These are phyloP conservation scores for Cercospora sesami DNA, from an alignment of 2,329 filamentous ascomycete genomes.

Conservation along the genomic window DNA sequence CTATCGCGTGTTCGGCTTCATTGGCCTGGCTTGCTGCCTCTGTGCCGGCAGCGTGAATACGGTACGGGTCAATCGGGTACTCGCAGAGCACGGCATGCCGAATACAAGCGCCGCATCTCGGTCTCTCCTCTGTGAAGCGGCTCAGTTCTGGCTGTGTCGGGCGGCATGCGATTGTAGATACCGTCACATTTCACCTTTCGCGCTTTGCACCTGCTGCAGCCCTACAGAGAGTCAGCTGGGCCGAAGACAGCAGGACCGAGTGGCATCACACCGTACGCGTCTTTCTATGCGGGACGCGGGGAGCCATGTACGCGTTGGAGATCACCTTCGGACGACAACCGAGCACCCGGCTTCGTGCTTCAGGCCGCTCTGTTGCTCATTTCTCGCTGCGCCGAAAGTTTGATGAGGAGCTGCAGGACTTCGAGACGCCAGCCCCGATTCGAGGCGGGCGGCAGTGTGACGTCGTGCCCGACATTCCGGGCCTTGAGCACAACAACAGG, in stretches of 20 bases:
- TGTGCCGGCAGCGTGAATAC: conserved; percentile 11
- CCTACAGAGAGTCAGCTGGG: conserved; percentile 10
- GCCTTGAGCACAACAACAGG: not conserved
- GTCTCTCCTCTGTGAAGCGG: conserved; percentile 14
- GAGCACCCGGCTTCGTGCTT: not conserved
- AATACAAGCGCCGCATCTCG: conserved; percentile 27
- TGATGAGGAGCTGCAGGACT: not conserved
- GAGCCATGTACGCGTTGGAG: conserved; percentile 10
- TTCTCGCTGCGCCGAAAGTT: not conserved
- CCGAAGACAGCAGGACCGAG: not conserved
- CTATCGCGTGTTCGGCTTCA: conserved; percentile 16
- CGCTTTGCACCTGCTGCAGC: conserved; percentile 28
- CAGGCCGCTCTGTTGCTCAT: not conserved
- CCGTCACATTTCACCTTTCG: conserved; percentile 30
- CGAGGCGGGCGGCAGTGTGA: not conserved
- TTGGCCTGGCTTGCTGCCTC: not conserved
- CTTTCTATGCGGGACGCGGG: conserved; percentile 22
- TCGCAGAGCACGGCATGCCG: conserved; percentile 29
- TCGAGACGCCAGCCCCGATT: not conserved
- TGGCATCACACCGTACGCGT: conserved; percentile 18
- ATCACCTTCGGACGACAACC: not conserved
- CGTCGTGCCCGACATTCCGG: not conserved
- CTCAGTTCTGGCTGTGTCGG: not conserved
- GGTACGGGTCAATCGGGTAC: conserved; percentile 23
- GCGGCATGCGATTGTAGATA: not conserved